Conservation (phyloP, 2,329 filamentous ascomycete genomes). For the Ceratocystis harringtonii region DNA sequence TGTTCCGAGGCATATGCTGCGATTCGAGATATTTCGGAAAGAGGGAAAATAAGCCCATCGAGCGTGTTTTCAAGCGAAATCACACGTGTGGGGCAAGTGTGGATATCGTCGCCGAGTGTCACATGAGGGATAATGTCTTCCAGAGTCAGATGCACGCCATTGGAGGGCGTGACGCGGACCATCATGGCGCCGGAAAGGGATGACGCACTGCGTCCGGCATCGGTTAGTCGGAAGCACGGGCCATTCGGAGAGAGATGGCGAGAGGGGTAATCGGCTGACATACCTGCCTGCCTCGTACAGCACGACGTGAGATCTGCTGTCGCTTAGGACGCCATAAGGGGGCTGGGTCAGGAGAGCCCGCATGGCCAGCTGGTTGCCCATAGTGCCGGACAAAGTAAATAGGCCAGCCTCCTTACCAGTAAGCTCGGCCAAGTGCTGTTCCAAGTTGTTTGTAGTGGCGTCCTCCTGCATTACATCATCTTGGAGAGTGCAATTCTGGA, state of each 20-base stretch:
- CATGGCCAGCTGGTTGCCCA: conserved; percentile 82
- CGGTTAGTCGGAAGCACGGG: not conserved
- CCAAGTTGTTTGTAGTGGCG: conserved; percentile 58
- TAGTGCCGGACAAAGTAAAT: conserved; percentile 77
- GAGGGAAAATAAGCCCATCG: conserved; percentile 61
- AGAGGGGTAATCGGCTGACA: conserved; percentile 17
- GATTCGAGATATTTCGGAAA: conserved; percentile 55
- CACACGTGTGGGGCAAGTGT: conserved; percentile 64
- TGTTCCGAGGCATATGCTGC: conserved; percentile 50
- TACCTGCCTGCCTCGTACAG: conserved; percentile 49
- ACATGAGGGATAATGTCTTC: conserved; percentile 57
- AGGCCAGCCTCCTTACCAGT: conserved; percentile 63
- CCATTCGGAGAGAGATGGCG: too few species aligned
- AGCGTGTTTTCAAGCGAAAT: conserved; percentile 81
- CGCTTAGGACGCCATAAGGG: conserved; percentile 66
- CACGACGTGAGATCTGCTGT: conserved; percentile 64
- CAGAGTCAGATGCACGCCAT: conserved; percentile 58
- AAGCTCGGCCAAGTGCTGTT: conserved; percentile 56
- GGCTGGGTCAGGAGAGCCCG: conserved; percentile 64
- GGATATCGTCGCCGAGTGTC: conserved; percentile 53
- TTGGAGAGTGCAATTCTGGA: conserved; percentile 56
- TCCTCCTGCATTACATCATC: conserved; percentile 81
- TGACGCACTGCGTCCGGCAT: conserved; percentile 40
- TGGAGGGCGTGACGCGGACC: conserved; percentile 49
- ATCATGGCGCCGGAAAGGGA: conserved; percentile 56